phyloP scores from a whole-genome alignment of 192 early-diverging fungal genomes.

The Dispira simplex region DNA sequence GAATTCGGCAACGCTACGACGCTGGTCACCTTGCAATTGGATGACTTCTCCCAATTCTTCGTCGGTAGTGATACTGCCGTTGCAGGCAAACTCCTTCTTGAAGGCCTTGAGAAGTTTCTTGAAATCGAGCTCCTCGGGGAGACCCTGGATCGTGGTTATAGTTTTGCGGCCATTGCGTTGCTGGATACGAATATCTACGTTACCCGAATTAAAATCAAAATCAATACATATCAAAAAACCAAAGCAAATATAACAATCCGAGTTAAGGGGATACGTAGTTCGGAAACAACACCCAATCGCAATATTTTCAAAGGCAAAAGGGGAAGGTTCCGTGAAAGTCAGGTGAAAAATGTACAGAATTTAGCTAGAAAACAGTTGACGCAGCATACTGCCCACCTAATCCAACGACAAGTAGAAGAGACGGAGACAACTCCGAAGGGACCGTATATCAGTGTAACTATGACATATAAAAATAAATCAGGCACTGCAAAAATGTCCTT shows the following conservation, averaged over 20 bases:
- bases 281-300: background rate
- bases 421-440: background rate
- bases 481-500: background rate
- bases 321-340: background rate
- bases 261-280: background rate
- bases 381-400: background rate
- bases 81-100: constrained; percentile 93
- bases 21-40: constrained; percentile 93
- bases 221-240: constrained; percentile 7
- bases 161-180: constrained; percentile 96
- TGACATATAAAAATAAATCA: constrained; percentile 18
- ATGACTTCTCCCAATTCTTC: constrained; percentile 83
- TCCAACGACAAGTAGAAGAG: background rate
- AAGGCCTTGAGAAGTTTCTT: constrained; percentile 91
- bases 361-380: background rate
- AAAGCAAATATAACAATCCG: background rate
- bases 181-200: constrained; percentile 90
- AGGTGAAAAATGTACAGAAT: background rate
- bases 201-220: background rate
- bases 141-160: constrained; percentile 86
- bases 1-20: constrained; percentile 66
- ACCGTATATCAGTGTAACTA: constrained; percentile 36
- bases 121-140: constrained; percentile 69
- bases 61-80: constrained; percentile 87
- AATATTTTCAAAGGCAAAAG: background rate